Percentiles rank a stretch among this genome's conserved stretches.
Evolutionary conservation across 1,139 yeast species (phyloP).

Genomic region (Hyphopichia wangnamkhiaoensis): DNA sequence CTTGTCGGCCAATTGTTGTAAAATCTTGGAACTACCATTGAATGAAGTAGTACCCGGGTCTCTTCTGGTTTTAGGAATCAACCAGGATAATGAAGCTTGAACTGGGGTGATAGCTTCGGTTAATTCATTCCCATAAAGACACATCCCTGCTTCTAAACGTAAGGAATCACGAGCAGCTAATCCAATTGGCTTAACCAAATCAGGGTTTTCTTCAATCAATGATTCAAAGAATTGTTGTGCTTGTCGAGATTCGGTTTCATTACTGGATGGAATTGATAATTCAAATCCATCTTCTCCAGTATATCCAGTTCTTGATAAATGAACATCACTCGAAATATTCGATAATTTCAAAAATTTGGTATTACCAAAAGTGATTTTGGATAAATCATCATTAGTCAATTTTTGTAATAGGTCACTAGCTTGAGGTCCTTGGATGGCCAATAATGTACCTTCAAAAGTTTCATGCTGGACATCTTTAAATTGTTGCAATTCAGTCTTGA

Average conservation of each 20-base stretch:
- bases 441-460: conserved; percentile 70
- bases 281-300: conserved; percentile 99
- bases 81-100: conserved; percentile 88
- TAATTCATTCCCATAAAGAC: conserved; percentile 92
- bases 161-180: conserved; percentile 96
- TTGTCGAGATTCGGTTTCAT: conserved; percentile 38
- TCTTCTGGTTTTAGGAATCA: conserved; percentile 81
- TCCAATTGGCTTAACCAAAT: conserved; percentile 80
- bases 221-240: conserved; percentile 65
- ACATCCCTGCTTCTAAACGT: conserved; percentile 97
- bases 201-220: conserved; percentile 56
- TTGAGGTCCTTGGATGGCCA: conserved; percentile 92
- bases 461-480: conserved; percentile 56
- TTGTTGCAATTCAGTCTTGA: conserved; percentile 50
- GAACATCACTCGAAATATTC: conserved; percentile 47
- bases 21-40: conserved; percentile 74
- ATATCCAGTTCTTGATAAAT: conserved; percentile 91
- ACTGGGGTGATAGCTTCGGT: conserved; percentile 81
- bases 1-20: conserved; percentile 71
- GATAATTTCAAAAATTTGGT: conserved; percentile 58
- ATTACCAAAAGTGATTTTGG: conserved; percentile 71
- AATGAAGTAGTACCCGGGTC: conserved; percentile 46
- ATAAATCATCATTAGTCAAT: conserved; percentile 60
- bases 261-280: conserved; percentile 67
- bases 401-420: conserved; percentile 67